Evolutionary conservation across 2,329 filamentous ascomycete genomes (phyloP).

Genomic region (Zymoseptoria pseudotritici): DNA sequence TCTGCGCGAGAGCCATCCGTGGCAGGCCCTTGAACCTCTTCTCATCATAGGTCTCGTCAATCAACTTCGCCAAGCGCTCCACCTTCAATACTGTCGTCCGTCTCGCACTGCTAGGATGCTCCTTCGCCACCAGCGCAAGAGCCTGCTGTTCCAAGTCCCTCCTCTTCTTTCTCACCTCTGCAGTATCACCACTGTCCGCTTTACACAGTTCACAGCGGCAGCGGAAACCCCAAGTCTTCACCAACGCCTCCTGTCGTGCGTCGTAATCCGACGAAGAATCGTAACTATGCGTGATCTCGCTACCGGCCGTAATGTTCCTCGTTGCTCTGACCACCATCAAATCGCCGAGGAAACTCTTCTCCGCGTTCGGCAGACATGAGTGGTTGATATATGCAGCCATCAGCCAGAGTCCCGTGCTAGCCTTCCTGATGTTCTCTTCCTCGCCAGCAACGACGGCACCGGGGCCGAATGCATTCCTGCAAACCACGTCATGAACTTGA

Average conservation of each 20-base stretch:
- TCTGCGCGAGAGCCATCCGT: slow-evolving; percentile 4
- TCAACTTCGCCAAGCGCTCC: slow-evolving; percentile 7
- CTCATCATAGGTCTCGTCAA: slow-evolving; percentile 14
- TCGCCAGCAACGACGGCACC: slow-evolving; percentile 11
- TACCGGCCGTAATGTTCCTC: slow-evolving; percentile 35
- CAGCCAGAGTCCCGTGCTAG: slow-evolving; percentile 41
- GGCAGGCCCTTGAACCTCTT: slow-evolving; percentile 13
- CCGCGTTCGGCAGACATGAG: slow-evolving; percentile 43
- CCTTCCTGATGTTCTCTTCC: slow-evolving; percentile 2
- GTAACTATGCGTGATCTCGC: slow-evolving; percentile 36
- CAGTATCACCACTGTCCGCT: slow-evolving; percentile 13
- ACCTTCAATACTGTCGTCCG: slow-evolving; percentile 9
- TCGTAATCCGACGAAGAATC: slow-evolving; percentile 21
- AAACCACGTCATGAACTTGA: slow-evolving; percentile 34
- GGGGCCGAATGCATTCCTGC: slow-evolving; percentile 32
- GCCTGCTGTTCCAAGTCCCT: slow-evolving; percentile 9
- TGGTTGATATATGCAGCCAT: slow-evolving; percentile 48
- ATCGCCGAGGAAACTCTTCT: slow-evolving; percentile 47
- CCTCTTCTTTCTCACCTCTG: slow-evolving; percentile 8
- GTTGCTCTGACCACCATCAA: slow-evolving; percentile 46
- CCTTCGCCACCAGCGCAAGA: slow-evolving; percentile 7
- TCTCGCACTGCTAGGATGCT: slow-evolving; percentile 5
- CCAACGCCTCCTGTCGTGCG: slow-evolving; percentile 4
- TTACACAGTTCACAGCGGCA: slow-evolving; percentile 14
- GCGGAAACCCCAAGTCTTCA: slow-evolving; percentile 15